Conservation (phyloP, 2,329 filamentous ascomycete species). For the Stagonosporopsis vannaccii region DNA sequence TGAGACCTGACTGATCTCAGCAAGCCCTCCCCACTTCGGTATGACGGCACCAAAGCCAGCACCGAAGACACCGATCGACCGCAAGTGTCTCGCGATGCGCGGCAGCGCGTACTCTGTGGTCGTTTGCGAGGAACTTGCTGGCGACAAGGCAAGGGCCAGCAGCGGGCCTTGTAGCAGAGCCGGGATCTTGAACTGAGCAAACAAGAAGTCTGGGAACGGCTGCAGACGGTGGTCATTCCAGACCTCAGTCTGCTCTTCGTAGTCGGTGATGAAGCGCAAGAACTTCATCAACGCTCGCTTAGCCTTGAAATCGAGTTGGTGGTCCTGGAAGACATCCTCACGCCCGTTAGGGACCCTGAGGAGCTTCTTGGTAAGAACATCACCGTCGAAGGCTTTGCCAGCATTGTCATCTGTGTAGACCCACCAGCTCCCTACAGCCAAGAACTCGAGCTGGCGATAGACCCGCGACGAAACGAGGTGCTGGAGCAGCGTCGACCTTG, state of each 20-base stretch:
- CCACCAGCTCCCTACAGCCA: constrained; percentile 93
- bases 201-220: constrained; percentile 67
- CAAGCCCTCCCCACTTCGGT: constrained; percentile 89
- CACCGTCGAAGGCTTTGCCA: constrained; percentile 36
- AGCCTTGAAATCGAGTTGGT: constrained; percentile 75
- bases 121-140: constrained; percentile 62
- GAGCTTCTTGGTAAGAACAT: constrained; percentile 50
- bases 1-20: constrained; percentile 88
- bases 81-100: constrained; percentile 78
- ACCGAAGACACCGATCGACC: constrained; percentile 87
- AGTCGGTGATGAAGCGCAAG: constrained; percentile 82
- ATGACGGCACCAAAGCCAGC: constrained; percentile 88
- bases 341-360: constrained; percentile 83
- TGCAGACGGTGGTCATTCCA: constrained; percentile 66
- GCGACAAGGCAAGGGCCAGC: constrained; percentile 75
- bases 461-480: constrained; percentile 88
- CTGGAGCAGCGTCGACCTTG: constrained; percentile 77
- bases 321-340: constrained; percentile 88
- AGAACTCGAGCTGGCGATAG: constrained; percentile 89
- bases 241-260: constrained; percentile 65
- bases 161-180: constrained; percentile 70
- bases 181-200: constrained; percentile 63
- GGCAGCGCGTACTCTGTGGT: constrained; percentile 74
- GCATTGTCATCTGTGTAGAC: constrained; percentile 60
- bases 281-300: constrained; percentile 94